Evolutionary conservation across 1,284 basidiomycete genomes (phyloP), one percentile per base, ranked within the genome.

Genomic region (Hemileia vastatrix): DNA sequence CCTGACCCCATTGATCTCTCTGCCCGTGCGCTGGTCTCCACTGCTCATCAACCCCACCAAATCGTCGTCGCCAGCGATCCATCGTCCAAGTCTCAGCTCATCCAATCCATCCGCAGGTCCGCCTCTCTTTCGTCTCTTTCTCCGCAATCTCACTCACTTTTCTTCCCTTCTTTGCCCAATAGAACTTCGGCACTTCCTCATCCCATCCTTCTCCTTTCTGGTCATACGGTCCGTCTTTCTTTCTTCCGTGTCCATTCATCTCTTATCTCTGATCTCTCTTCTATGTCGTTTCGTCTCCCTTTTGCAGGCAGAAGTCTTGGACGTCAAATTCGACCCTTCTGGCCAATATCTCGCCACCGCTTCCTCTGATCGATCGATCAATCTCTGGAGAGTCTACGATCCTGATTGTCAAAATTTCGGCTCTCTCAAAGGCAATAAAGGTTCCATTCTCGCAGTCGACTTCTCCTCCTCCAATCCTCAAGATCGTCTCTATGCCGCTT

Each of bases 311-410:
- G 73, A 75, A 64, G 65, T 73, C 18, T 66, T 74, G 48, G 73
- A 75, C 57, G 50, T 71, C 63, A 67, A 69, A 64, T 75, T 75
- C 66, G 67, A 70, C 4, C 67, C 67, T 15, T 64, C 68, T 11
- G 73, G 73, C 31, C 66, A 73, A 24, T 53, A 58, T 6, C 60
- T 75, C n/a, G 73, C 72, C n/a, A 66, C 65, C 6, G 65, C 70
- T 0, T 67, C 67, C 6, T 65, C 62, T 3, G 73, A 75, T 67
- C 67, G 69, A 54, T 68, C 67, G 11, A 68, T 75, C 44, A 63
- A 67, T 23, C 43, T 61, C 9, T 61, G 58, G 58, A 54, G 51
- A 6, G 50, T 61, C 19, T 61, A 61, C 27, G 58, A 52, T 8
- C 36, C 53, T 36, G 58, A 61, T n/a, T 61, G 58, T 24, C 50